Percentiles rank a stretch among this genome's conserved stretches.
phyloP scores from a whole-genome alignment of 2,329 filamentous ascomycete species.

The Epichloe scottii region DNA sequence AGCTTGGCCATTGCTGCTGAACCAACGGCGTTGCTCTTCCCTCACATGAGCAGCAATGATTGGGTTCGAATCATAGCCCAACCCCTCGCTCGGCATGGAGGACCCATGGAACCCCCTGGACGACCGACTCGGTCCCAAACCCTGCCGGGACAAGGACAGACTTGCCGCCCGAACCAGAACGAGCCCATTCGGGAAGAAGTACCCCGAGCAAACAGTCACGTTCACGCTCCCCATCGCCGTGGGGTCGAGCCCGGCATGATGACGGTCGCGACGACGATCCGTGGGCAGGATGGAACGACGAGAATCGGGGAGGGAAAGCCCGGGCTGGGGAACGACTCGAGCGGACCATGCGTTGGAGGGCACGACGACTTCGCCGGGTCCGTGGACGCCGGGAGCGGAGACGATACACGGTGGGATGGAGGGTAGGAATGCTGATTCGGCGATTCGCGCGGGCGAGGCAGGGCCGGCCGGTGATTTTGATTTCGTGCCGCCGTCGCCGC shows the following conservation, averaged over 20 bases:
- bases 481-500: neutral
- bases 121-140: constrained; percentile 23
- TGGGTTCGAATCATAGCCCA: neutral
- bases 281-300: constrained; percentile 27
- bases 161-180: constrained; percentile 20
- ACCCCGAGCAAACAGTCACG: constrained; percentile 10
- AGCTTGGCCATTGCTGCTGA: too few relatives aligned
- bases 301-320: constrained; percentile 11
- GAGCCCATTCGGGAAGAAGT: constrained; percentile 16
- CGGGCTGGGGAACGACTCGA: constrained; percentile 18
- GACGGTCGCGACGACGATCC: constrained; percentile 19
- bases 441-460: constrained; percentile 16
- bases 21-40: neutral
- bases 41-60: neutral
- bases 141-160: constrained; percentile 19
- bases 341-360: constrained; percentile 6
- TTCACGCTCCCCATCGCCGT: constrained; percentile 14
- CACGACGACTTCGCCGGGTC: constrained; percentile 16
- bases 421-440: constrained; percentile 18
- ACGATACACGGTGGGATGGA: constrained; percentile 6
- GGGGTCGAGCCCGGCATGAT: constrained; percentile 12
- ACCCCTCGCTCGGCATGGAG: constrained; percentile 33
- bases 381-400: constrained; percentile 11
- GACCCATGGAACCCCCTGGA: constrained; percentile 52
- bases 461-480: neutral